Base-by-base conservation (phyloP, 352 stramenopile genomes). In the Phytophthora lateralis region DNA sequence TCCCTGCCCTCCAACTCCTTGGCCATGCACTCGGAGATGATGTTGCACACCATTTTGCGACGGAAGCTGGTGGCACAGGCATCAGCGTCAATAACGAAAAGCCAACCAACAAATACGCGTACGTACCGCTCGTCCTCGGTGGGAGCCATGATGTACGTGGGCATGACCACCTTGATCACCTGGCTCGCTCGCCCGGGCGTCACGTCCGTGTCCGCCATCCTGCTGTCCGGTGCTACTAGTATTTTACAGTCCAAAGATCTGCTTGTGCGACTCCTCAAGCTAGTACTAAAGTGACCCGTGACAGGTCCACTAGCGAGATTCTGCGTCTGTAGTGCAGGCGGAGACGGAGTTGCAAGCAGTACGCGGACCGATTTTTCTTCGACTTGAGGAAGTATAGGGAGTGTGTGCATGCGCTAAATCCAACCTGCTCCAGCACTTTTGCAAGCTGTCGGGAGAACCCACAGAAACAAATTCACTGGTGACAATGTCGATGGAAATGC, bases 101-200 rank as follows among this genome's bases (percentile, higher is more conserved):
- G n/a, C n/a, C n/a, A n/a, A n/a, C n/a, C n/a, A n/a, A n/a, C n/a
- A n/a, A n/a, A n/a, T n/a, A n/a, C n/a, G n/a, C n/a, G n/a, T n/a
- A n/a, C n/a, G 32, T 57, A 93, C 84, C 75, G 72, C 63, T 93
- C 82, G 66, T 92, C 79, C 41, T 93, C 85, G 0, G 82, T 90
- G 9, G 85, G 82, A 1, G 74, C 79, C 85, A 93, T 93, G 64
- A 93, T 88, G 70, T 88, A 93, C 29, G 85, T 93, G 38, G 84
- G 85, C 78, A 92, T 76, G 42, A 90, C 80, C 39, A 93, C 78
- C 50, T 90, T 88, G 66, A 93, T 91, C 59, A 93, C 69, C 64
- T 90, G 80, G 59, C 66, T 76, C 44, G 48, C 74, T 55, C 76
- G 70, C 26, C 74, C 71, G 1, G 53, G 27, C 2, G 78, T 42